phyloP scores from a whole-genome alignment of 257 asterid species.

The Przewalskia tangutica region DNA sequence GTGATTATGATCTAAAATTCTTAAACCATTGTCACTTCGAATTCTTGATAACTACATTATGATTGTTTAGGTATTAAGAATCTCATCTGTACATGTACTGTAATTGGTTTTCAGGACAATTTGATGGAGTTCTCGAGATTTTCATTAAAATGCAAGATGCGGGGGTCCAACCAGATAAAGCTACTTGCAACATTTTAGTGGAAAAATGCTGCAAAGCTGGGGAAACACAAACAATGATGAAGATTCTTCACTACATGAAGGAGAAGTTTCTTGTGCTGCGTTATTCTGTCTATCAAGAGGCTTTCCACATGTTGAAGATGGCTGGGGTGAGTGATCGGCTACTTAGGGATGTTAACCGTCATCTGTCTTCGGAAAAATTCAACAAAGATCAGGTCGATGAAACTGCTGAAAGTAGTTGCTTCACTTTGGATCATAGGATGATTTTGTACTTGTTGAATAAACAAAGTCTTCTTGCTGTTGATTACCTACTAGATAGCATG shows the following conservation, averaged over 20 bases:
- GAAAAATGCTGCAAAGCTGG: slow-evolving; percentile 54
- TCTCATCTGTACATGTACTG: not conserved
- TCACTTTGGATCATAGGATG: slow-evolving; percentile 28
- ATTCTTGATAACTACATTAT: not conserved
- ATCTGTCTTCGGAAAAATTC: slow-evolving; percentile 29
- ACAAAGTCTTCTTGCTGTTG: slow-evolving; percentile 56
- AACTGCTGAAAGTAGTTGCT: slow-evolving; percentile 5
- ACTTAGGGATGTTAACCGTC: slow-evolving; percentile 65
- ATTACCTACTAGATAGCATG: slow-evolving; percentile 45
- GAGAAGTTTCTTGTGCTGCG: slow-evolving; percentile 63
- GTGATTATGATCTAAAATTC: not conserved
- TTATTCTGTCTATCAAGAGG: slow-evolving; percentile 49
- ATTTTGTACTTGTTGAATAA: slow-evolving; percentile 35
- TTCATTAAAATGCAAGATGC: slow-evolving; percentile 77
- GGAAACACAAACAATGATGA: slow-evolving; percentile 42
- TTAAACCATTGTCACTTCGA: not conserved
- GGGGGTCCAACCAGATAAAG: slow-evolving; percentile 83
- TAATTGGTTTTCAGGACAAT: slow-evolving; percentile 40
- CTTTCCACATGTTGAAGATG: slow-evolving; percentile 36
- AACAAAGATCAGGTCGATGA: slow-evolving; percentile 3
- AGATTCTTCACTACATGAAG: slow-evolving; percentile 79
- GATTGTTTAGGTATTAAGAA: not conserved
- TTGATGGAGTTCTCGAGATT: slow-evolving; percentile 58
- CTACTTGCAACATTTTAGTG: slow-evolving; percentile 79
- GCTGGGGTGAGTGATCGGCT: slow-evolving; percentile 47